Base-by-base conservation (phyloP, 306 rosid genomes). In the Cajanus cajan region DNA sequence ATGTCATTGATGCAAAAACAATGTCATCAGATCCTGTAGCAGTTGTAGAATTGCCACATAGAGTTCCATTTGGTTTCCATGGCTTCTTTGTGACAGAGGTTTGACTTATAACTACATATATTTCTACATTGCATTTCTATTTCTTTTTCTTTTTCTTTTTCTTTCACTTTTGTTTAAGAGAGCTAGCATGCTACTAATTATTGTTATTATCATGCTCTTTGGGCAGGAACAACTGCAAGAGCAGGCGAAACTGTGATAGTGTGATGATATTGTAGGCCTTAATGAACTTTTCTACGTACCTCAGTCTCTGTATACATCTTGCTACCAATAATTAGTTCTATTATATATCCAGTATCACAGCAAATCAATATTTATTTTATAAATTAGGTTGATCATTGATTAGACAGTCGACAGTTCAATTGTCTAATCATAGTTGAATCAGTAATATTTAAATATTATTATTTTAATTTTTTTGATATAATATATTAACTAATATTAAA, bases 61-160 rank as follows among this genome's bases (percentile, higher is more conserved):
- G 97, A 86, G 97, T 91, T 85, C 98, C 98, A 22, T 89, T 87
- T 52, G 97, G 98, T 63, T 92, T 94, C 75, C 98, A 92, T 85
- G 97, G 97, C 78, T 88, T 92, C 87, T 94, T 92, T 71, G 92
- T 92, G 44, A 85, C 97, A 25, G 94, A 92, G 97, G 98, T 94
- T 71, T 77, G 95, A 69, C 82, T 84, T 54, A n/a, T 8, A 8
- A 40, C 73, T 39, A 67, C 72, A 22, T 6, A 25, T 47, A 41
- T 74, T 41, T 39, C 52, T 55, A 40, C 39, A 18, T 78, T 45
- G 63, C 28, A 18, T 71, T 54, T 77, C 47, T 58, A 48, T 25
- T n/a, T 21, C 64, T 25, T 12, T 22, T 18, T 4, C 22, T 39
- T 24, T 55, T 72, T 55, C 41, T 39, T 45, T 6, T 13, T 19